Percentiles rank a stretch among this genome's conserved stretches.
phyloP scores from a whole-genome alignment of 2,329 filamentous ascomycete species.

The Hypoxylon sp. region DNA sequence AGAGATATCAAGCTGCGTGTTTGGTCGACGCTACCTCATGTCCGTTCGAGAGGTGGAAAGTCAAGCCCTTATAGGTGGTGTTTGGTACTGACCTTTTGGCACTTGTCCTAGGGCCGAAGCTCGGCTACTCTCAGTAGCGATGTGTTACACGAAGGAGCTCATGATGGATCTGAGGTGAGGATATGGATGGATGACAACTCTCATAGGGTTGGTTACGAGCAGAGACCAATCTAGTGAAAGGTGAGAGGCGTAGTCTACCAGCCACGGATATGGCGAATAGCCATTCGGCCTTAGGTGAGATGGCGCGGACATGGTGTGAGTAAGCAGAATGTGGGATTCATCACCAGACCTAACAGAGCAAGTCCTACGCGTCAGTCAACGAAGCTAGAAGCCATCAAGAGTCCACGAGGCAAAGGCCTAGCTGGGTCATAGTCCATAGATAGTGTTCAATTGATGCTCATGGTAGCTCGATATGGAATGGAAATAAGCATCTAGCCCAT shows the following conservation, averaged over 20 bases:
- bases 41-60: neutral
- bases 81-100: neutral
- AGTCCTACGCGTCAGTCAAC: neutral
- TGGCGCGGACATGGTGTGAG: neutral
- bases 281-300: slow-evolving; percentile 11
- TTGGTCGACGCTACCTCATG: neutral
- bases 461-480: neutral
- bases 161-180: neutral
- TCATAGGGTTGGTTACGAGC: slow-evolving; percentile 1
- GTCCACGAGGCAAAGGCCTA: neutral
- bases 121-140: neutral
- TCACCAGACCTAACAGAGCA: neutral
- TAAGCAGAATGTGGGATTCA: neutral
- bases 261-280: neutral
- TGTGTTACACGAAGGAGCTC: neutral
- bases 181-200: neutral
- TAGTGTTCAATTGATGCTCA: neutral
- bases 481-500: neutral
- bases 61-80: neutral
- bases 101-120: neutral
- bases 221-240: neutral
- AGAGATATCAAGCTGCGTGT: neutral
- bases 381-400: neutral
- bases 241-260: neutral
- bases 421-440: neutral